Base-by-base conservation (phyloP, 192 early-diverging fungal species). In the Mortierella antarctica region DNA sequence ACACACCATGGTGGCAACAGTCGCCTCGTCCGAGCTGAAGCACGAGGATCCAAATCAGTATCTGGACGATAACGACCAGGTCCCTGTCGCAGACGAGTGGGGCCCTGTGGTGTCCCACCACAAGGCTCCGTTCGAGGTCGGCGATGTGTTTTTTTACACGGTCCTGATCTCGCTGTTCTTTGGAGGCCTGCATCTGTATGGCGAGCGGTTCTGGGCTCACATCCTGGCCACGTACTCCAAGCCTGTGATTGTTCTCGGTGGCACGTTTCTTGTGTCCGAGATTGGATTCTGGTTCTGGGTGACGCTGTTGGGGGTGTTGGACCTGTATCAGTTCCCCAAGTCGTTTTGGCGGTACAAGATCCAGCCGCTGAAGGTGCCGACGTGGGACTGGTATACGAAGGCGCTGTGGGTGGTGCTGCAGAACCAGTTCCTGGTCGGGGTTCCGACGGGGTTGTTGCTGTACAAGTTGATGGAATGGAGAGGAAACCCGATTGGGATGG, bases 391-490 rank as follows among this genome's bases (percentile, higher is more conserved):
- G 73, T 89, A 89, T 80, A 86, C 84, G 68, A 89, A 89, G 49
- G 90, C 88, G 54, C 20, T 90, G 18, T 83, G 79, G 62, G 85
- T 86, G 55, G 87, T 92, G 54, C 75, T 93, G 13, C 71, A 84
- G 52, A 88, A 85, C 68, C 92, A 95, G 79, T 74, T 92, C 41
- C 77, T 89, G 52, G 84, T 92, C 11, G 89, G 93, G 62, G 84
- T 90, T 9, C 93, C 92, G 4, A 89, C 93, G 84, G 89, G 91
- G 73, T 70, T 89, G 67, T 65, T 87, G 65, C 89, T 95, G 74
- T 83, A 92, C 64, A 88, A 89, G 4, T 71, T 86, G 51, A 88
- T 90, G 51, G 86, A 82, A 40, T 76, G 82, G 70, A 74, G 89
- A 52, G 93, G 92, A 4, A 93, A 93, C 85, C 83, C 88, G 52